These are phyloP conservation scores for Xerocomus amazonicus DNA, from an alignment of 1,284 basidiomycete genomes.

Conservation along the genomic window DNA sequence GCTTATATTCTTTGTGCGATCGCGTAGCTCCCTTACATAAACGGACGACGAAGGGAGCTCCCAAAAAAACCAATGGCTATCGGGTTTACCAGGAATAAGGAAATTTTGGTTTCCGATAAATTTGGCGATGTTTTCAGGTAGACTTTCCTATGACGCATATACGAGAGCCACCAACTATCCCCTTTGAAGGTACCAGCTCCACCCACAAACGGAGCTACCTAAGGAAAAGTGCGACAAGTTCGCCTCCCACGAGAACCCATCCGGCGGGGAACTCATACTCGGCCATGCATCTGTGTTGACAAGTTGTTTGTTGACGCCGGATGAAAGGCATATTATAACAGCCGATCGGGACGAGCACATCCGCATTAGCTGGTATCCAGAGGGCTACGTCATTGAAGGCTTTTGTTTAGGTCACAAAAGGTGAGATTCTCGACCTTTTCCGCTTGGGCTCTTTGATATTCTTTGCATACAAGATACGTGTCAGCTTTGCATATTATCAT, in stretches of 20 bases:
- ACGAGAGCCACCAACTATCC: constrained; percentile 1
- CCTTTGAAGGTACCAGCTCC: constrained; percentile 48
- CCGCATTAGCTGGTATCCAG: constrained; percentile 84
- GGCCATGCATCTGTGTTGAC: constrained; percentile 88
- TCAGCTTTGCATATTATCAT: constrained; percentile 72
- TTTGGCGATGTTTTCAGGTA: constrained; percentile 84
- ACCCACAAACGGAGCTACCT: constrained; percentile 15
- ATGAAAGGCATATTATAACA: constrained; percentile 76
- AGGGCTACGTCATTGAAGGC: constrained; percentile 78
- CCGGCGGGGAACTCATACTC: constrained; percentile 70
- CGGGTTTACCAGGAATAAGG: constrained; percentile 51
- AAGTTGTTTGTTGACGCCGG: constrained; percentile 59
- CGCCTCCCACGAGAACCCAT: constrained; percentile 68
- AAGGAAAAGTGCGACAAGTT: constrained; percentile 38
- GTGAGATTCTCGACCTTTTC: constrained; percentile 42
- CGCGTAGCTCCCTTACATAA: constrained; percentile 1
- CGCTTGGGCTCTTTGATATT: constrained; percentile 3
- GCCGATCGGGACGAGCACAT: constrained; percentile 93
- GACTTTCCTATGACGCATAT: constrained; percentile 6
- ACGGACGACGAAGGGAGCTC: constrained; percentile 51
- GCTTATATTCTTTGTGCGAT: constrained; percentile 14
- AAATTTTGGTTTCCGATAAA: constrained; percentile 77
- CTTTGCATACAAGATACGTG: constrained; percentile 57
- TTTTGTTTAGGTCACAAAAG: constrained; percentile 83
- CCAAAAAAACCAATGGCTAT: constrained; percentile 74